These are phyloP conservation scores for Volvox reticuliferus DNA, from an alignment of 139 green algal species.

Conservation along the genomic window DNA sequence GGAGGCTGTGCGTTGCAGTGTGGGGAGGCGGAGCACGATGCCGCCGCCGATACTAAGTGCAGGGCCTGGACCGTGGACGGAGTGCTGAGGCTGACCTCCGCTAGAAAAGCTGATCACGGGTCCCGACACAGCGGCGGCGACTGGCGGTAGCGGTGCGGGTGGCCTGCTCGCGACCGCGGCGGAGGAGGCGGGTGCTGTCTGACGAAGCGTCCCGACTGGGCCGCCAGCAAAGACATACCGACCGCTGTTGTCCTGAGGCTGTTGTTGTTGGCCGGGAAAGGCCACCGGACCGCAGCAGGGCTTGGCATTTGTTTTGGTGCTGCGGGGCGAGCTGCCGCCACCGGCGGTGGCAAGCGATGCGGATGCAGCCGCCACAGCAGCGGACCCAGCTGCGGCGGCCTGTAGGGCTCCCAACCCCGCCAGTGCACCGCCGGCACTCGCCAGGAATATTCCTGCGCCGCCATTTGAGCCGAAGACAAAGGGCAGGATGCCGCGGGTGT, in stretches of 20 bases:
- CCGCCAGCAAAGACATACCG: not conserved
- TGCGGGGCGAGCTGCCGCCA: not conserved
- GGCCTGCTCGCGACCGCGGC: not conserved
- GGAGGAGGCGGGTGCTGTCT: not conserved
- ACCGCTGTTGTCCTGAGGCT: not conserved
- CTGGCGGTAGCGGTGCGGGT: not conserved
- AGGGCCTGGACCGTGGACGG: not conserved
- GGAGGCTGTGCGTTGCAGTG: not conserved
- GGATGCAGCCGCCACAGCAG: not conserved
- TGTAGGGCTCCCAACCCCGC: not conserved
- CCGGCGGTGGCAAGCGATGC: not conserved
- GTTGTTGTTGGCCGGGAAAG: not conserved
- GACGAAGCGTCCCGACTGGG: not conserved
- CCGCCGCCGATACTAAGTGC: constrained; percentile 11
- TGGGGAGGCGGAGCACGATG: constrained; percentile 13
- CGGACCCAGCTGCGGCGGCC: not conserved
- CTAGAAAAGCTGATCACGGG: constrained; percentile 19
- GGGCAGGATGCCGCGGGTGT: not conserved
- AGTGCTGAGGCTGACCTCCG: constrained; percentile 24
- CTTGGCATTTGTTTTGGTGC: not conserved
- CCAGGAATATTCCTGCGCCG: not conserved
- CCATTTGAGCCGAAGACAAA: constrained; percentile 1
- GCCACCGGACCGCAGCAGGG: not conserved
- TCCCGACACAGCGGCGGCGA: constrained; percentile 22
- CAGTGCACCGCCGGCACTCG: not conserved